Percentiles rank a stretch among this genome's conserved stretches.
These are phyloP conservation scores for Scheffersomyces segobiensis DNA, from an alignment of 1,139 yeast genomes.

Conservation along the genomic window DNA sequence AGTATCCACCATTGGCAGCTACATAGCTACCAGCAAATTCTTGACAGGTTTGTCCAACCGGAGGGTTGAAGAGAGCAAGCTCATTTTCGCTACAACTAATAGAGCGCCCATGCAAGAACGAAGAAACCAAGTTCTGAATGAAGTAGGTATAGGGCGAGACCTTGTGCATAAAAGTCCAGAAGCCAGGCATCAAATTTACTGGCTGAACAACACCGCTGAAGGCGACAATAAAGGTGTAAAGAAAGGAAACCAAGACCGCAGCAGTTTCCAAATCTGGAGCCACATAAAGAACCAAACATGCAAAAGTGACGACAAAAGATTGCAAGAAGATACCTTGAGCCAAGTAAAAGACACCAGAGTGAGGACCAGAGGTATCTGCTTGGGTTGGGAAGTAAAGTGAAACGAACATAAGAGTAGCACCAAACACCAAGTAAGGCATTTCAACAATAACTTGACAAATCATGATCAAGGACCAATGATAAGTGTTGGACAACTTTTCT, in stretches of 20 bases:
- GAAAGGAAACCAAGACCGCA: constrained; percentile 53
- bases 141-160: constrained; percentile 70
- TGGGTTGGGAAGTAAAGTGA: constrained; percentile 61
- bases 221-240: constrained; percentile 52
- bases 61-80: constrained; percentile 53
- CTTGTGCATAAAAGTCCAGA: constrained; percentile 67
- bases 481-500: constrained; percentile 64
- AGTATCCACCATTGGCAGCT: constrained; percentile 45
- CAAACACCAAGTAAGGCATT: constrained; percentile 55
- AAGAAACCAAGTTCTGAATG: constrained; percentile 56
- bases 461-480: constrained; percentile 62
- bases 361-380: constrained; percentile 42
- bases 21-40: constrained; percentile 40
- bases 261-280: constrained; percentile 68
- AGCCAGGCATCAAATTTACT: constrained; percentile 57
- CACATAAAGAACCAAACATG: constrained; percentile 53
- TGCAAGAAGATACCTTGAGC: constrained; percentile 57
- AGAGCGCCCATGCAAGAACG: constrained; percentile 45
- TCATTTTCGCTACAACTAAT: constrained; percentile 49
- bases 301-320: constrained; percentile 53
- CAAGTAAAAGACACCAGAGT: constrained; percentile 43
- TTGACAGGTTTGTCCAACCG: constrained; percentile 59
- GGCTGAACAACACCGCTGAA: constrained; percentile 71
- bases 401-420: constrained; percentile 53
- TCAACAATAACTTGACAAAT: constrained; percentile 54